Percentiles rank a stretch among this genome's conserved stretches.
phyloP scores from a whole-genome alignment of 257 asterid genomes.

The Lavandula angustifolia region DNA sequence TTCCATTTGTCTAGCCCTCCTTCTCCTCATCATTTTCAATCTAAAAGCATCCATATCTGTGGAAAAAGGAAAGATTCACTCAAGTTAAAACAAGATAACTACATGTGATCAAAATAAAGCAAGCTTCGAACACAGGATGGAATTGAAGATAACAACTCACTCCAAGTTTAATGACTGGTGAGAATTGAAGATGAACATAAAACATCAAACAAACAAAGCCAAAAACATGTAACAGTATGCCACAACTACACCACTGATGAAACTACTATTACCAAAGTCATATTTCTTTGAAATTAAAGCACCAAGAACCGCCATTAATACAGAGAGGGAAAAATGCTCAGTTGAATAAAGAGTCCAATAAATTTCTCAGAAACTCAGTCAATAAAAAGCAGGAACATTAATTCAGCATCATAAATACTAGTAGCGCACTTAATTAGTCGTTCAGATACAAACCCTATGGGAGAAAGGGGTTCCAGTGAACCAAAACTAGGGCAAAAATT shows the following conservation, averaged over 20 bases:
- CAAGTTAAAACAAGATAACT: too few relatives aligned
- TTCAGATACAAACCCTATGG: conserved; percentile 38
- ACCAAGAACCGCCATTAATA: conserved; percentile 41
- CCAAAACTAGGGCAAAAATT: too few relatives aligned
- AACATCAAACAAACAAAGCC: conserved; percentile 23
- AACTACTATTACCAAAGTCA: background rate
- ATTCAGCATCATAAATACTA: conserved; percentile 43
- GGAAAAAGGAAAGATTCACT: too few relatives aligned
- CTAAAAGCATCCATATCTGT: too few relatives aligned
- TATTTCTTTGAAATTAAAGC: conserved; percentile 46
- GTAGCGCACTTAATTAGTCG: conserved; percentile 37
- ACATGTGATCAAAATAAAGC: too few relatives aligned
- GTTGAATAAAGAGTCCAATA: conserved; percentile 43
- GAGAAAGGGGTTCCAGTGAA: conserved; percentile 33
- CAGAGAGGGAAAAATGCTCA: conserved; percentile 26
- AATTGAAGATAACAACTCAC: conserved; percentile 13
- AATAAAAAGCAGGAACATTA: conserved; percentile 42
- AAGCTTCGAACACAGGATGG: too few relatives aligned
- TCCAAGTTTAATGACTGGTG: conserved; percentile 20
- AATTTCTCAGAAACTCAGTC: conserved; percentile 44
- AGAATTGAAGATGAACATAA: conserved; percentile 35
- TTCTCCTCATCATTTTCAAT: too few relatives aligned
- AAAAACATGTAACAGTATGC: conserved; percentile 40
- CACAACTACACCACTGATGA: conserved; percentile 32
- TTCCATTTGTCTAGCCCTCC: too few relatives aligned